Evolutionary conservation across 1,284 basidiomycete species (phyloP).

Genomic region (Xerocomus nothofagi): DNA sequence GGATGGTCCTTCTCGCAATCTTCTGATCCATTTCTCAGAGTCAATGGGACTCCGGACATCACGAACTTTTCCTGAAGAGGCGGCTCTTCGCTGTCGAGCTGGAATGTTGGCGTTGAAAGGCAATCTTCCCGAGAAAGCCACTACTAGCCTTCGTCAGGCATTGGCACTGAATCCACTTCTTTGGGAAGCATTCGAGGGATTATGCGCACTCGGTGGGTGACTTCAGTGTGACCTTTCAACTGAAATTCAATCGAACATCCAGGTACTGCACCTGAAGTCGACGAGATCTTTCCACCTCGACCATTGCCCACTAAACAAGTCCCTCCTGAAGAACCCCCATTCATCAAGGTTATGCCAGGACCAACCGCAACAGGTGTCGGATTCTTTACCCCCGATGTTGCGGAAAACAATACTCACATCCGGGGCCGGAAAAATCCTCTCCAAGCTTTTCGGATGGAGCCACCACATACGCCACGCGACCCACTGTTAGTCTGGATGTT

Average conservation of each 20-base stretch:
- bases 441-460: conserved; percentile 56
- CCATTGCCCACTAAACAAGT: conserved; percentile 54
- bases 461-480: conserved; percentile 52
- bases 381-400: conserved; percentile 77
- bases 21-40: conserved; percentile 38
- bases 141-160: conserved; percentile 70
- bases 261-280: conserved; percentile 69
- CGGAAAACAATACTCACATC: conserved; percentile 52
- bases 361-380: conserved; percentile 61
- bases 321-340: conserved; percentile 49
- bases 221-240: conserved; percentile 1
- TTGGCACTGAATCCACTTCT: conserved; percentile 76
- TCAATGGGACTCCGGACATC: conserved; percentile 52
- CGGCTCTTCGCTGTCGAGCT: conserved; percentile 65
- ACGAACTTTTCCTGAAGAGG: conserved; percentile 61
- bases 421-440: conserved; percentile 54
- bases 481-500: conserved; percentile 51
- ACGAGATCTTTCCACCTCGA: conserved; percentile 69
- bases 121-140: conserved; percentile 72
- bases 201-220: conserved; percentile 77
- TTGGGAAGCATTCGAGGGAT: conserved; percentile 92
- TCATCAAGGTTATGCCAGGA: conserved; percentile 38
- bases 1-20: conserved; percentile 8
- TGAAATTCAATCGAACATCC: conserved; percentile 19
- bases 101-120: conserved; percentile 73